phyloP scores from a whole-genome alignment of 2,329 filamentous ascomycete genomes.

The Sclerotinia sclerotiorum region DNA sequence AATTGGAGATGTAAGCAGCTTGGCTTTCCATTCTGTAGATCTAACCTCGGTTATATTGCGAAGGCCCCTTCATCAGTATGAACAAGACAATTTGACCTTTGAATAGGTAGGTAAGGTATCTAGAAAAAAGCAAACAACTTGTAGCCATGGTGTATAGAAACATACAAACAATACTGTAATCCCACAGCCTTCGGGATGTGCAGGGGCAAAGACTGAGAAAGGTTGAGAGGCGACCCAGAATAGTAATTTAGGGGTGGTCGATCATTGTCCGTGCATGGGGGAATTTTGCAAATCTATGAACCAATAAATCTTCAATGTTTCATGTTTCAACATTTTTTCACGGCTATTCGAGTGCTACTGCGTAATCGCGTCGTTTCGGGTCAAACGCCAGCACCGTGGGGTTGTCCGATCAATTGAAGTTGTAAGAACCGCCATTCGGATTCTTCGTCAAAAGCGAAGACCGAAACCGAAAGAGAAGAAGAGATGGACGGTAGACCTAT shows the following conservation, averaged over 20 bases:
- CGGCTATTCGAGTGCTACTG: not conserved
- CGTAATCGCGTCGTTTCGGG: not conserved
- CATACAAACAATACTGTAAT: not conserved
- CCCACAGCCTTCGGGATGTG: not conserved
- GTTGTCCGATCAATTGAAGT: constrained; percentile 17
- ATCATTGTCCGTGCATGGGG: constrained; percentile 14
- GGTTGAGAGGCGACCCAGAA: not conserved
- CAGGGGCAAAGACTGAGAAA: constrained; percentile 11
- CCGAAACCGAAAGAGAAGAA: constrained; percentile 14
- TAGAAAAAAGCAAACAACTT: not conserved
- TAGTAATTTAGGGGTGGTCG: not conserved
- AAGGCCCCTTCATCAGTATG: constrained; percentile 1
- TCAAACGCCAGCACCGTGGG: constrained; percentile 16
- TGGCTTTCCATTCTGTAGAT: not conserved
- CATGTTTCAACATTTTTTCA: not conserved
- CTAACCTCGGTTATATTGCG: not conserved
- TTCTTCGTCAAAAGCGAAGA: constrained; percentile 17
- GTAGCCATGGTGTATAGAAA: not conserved
- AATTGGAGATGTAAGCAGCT: constrained; percentile 1
- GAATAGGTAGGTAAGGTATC: too few relatives aligned
- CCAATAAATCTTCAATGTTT: constrained; percentile 13
- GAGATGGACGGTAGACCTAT: not conserved
- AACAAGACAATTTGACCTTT: not conserved
- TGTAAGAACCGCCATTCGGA: not conserved
- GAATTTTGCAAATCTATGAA: not conserved